Conservation (phyloP, 306 rosid species). For the Cucurbita argyrosperma region DNA sequence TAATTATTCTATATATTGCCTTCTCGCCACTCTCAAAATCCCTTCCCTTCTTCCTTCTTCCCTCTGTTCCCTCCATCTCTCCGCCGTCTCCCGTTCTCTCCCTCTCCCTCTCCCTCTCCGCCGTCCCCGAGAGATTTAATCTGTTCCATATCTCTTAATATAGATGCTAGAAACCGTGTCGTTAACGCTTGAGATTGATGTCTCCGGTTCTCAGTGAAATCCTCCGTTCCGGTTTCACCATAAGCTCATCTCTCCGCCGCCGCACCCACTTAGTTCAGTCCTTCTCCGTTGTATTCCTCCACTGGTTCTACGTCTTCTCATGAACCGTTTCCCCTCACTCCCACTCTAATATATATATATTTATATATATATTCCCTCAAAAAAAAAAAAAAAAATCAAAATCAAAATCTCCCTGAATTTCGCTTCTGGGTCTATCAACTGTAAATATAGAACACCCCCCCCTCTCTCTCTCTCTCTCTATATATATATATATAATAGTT, state of each 20-base stretch:
- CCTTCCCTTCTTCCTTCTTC: constrained; percentile 14
- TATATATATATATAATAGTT: not conserved
- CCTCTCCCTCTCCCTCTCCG: too few species aligned
- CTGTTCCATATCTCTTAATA: not conserved
- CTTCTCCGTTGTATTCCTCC: constrained; percentile 50
- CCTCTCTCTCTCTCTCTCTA: not conserved
- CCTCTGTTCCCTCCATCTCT: not conserved
- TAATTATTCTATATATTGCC: constrained; percentile 35
- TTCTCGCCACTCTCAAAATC: constrained; percentile 7
- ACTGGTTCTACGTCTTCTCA: constrained; percentile 64
- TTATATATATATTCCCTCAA: not conserved
- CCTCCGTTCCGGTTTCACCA: constrained; percentile 54
- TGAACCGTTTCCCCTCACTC: constrained; percentile 2
- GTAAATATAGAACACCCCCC: not conserved
- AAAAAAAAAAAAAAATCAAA: not conserved
- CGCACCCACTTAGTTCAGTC: constrained; percentile 56
- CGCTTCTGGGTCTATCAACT: not conserved
- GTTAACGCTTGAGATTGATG: constrained; percentile 41
- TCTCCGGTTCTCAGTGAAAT: constrained; percentile 68
- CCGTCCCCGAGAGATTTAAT: not conserved
- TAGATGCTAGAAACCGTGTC: constrained; percentile 16
- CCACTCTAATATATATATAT: not conserved
- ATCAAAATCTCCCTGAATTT: not conserved
- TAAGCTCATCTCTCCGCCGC: constrained; percentile 44
- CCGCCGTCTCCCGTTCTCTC: not conserved